These are phyloP conservation scores for Trametes coccinea DNA, from an alignment of 768 basidiomycete genomes.

Conservation along the genomic window DNA sequence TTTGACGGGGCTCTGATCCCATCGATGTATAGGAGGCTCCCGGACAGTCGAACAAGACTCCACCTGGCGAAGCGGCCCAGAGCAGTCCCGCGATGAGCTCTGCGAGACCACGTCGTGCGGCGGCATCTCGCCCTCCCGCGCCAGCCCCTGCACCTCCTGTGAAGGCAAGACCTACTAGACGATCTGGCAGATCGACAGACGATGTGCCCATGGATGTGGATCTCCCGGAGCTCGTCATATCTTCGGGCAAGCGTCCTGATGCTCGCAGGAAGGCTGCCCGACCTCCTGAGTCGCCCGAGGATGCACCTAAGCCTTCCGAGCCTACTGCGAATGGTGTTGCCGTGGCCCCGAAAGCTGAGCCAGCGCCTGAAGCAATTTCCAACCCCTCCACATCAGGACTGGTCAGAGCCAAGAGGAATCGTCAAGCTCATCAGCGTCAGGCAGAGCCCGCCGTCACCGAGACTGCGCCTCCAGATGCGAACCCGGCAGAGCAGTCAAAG, in stretches of 20 bases:
- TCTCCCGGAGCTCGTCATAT: constrained; percentile 7
- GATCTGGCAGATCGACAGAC: constrained; percentile 6
- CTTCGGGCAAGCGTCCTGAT: constrained; percentile 18
- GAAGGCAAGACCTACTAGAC: background rate
- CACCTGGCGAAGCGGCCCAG: background rate
- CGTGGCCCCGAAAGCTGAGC: background rate
- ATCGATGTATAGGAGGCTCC: background rate
- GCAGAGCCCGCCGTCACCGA: background rate
- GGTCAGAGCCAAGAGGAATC: constrained; percentile 3
- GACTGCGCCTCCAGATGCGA: background rate
- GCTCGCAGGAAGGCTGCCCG: constrained; percentile 20
- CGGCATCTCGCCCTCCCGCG: background rate
- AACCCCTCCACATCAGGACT: background rate
- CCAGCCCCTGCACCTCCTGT: background rate
- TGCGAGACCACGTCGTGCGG: constrained; percentile 11
- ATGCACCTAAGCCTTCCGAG: background rate
- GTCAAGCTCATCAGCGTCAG: constrained; percentile 10
- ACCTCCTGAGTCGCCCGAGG: background rate
- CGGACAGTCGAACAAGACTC: background rate
- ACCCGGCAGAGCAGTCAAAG: background rate
- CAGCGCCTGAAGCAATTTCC: background rate
- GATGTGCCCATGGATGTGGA: constrained; percentile 13
- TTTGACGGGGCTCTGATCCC: background rate
- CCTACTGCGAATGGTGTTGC: background rate
- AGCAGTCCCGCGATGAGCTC: background rate